Evolutionary conservation across 2,329 filamentous ascomycete species (phyloP), one percentile per base, ranked within the genome.

Genomic region (Ophiognomonia clavigignenti-juglandacearum): DNA sequence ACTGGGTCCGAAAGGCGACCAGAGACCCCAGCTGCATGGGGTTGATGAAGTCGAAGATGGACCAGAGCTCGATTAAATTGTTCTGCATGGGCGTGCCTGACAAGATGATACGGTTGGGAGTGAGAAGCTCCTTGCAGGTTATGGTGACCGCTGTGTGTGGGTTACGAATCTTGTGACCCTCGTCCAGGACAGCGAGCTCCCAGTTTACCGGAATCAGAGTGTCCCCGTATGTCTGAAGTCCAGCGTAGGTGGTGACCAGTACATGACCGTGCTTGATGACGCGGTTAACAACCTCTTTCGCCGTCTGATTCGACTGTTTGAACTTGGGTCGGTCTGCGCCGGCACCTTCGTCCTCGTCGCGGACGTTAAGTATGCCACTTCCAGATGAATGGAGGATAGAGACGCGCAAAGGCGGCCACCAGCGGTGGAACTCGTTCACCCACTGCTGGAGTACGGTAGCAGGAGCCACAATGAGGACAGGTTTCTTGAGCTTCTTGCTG

Each of bases 81-180:
- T 98, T 98, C 64, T 98, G 95, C 74, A 98, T 95, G 0, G 95
- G 95, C 0, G 93, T 98, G 5, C 93, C 93, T 0, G 95, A 97
- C 1, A 98, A 73, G 50, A 98, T 97, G 53, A 97, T 77, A 19
- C 95, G 82, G 58, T 97, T 93, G 1, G 87, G 80, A 0, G 93
- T 98, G 27, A 86, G 84, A 10, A 98, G 71, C 64, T 96, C 88
- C 63, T 98, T 98, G 74, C 90, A 96, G 55, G 90, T 88, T 43
- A 97, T 88, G 0, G 95, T 96, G 54, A 98, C 93, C 6, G 88
- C 85, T 0, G 93, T 90, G 58, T 97, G 95, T 0, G 93, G 93
- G 57, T 98, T 98, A 32, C 93, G 85, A 57, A 98, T 98, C 65
- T 96, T 96, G 68, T 98, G 95, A 3, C 95, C 93, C 71, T 98